Evolutionary conservation across 2,329 filamentous ascomycete genomes (phyloP).

Genomic region (Tolypocladium capitatum): DNA sequence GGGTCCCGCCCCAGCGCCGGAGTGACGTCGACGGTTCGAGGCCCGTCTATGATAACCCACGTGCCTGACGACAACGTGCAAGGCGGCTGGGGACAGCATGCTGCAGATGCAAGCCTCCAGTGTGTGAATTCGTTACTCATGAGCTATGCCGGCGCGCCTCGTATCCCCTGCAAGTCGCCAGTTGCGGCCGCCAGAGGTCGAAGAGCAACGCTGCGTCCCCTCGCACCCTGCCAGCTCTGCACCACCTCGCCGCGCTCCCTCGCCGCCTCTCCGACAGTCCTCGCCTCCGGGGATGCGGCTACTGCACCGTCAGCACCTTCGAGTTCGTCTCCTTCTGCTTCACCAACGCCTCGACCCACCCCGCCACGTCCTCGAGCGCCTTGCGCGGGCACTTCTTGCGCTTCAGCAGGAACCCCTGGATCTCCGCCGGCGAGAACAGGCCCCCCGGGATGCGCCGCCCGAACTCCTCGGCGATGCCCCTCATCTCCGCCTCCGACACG

Average conservation of each 20-base stretch:
- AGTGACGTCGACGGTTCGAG: not conserved
- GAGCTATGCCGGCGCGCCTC: not conserved
- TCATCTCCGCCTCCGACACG: constrained; percentile 25
- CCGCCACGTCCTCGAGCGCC: constrained; percentile 38
- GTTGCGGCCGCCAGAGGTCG: too few relatives aligned
- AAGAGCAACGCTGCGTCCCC: too few relatives aligned
- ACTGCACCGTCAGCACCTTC: constrained; percentile 37
- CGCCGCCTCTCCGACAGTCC: not conserved
- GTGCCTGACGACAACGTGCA: not conserved
- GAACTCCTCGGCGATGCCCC: constrained; percentile 33
- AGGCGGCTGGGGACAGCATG: not conserved
- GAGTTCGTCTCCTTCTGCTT: constrained; percentile 36
- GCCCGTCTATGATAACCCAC: too few relatives aligned
- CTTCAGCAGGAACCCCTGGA: constrained; percentile 52
- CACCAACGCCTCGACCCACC: constrained; percentile 38
- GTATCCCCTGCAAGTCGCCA: too few relatives aligned
- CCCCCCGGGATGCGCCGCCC: constrained; percentile 37
- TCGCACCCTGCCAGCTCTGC: not conserved
- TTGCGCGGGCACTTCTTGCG: constrained; percentile 43
- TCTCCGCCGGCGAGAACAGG: constrained; percentile 44
- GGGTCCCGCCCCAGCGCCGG: not conserved
- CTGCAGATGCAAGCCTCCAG: not conserved
- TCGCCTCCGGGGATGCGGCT: not conserved
- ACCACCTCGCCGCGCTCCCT: not conserved
- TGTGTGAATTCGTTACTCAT: not conserved